These are phyloP conservation scores for Piper betle DNA, from an alignment of 164 flowering plant species.

Conservation along the genomic window DNA sequence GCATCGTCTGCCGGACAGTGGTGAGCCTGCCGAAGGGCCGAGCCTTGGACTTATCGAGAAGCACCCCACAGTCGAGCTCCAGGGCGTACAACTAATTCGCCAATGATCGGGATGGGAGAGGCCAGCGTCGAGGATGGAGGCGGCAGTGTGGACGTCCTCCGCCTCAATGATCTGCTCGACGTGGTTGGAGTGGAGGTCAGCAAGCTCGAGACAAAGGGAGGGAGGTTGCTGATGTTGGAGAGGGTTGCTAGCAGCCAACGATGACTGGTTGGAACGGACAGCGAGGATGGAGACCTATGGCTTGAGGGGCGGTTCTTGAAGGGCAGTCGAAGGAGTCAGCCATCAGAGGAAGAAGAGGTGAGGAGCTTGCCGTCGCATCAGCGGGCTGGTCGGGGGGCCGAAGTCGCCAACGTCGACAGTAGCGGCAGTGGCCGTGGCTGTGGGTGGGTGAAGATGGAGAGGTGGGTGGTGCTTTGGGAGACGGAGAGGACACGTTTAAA, in stretches of 20 bases:
- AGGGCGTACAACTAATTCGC: slow-evolving; percentile 92
- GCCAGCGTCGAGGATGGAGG: slow-evolving; percentile 76
- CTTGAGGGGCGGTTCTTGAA: slow-evolving; percentile 54
- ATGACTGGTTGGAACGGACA: slow-evolving; percentile 13
- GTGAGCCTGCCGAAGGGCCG: slow-evolving; percentile 58
- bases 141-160: slow-evolving; percentile 30
- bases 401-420: too few relatives aligned
- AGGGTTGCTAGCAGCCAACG: slow-evolving; percentile 36
- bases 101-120: slow-evolving; percentile 74
- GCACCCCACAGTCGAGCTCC: slow-evolving; percentile 88
- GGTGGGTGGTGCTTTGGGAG: background rate
- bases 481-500: too few relatives aligned
- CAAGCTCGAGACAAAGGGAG: slow-evolving; percentile 75
- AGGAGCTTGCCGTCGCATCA: background rate
- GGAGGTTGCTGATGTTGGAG: slow-evolving; percentile 44
- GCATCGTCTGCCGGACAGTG: slow-evolving; percentile 73
- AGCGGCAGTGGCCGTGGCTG: background rate
- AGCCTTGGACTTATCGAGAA: slow-evolving; percentile 59
- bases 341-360: background rate
- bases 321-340: slow-evolving; percentile 15
- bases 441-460: background rate
- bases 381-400: background rate
- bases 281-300: slow-evolving; percentile 41
- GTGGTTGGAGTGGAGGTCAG: slow-evolving; percentile 62
- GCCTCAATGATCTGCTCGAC: slow-evolving; percentile 55